Conservation (phyloP, 805 yeast genomes). For the Saccharomycopsis babjevae region DNA sequence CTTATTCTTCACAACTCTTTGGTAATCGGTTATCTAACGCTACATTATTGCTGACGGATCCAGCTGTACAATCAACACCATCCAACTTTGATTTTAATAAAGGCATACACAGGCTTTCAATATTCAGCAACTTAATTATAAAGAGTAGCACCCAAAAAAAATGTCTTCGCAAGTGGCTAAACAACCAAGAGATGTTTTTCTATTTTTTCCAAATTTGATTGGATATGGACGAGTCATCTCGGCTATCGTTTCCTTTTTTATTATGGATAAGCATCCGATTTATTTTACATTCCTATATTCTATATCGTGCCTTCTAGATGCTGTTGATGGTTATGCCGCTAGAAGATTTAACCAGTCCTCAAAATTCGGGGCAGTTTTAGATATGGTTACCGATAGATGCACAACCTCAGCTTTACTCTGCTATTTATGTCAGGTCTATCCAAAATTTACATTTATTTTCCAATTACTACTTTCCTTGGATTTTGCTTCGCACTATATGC, state of each 20-base stretch:
- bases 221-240: constrained; percentile 81
- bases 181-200: constrained; percentile 43
- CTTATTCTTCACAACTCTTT: neutral
- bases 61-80: neutral
- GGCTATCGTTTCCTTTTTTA: constrained; percentile 66
- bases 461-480: constrained; percentile 79
- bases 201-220: constrained; percentile 83
- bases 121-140: neutral
- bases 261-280: constrained; percentile 79
- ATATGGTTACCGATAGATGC: constrained; percentile 98
- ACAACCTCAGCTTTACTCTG: constrained; percentile 91
- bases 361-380: constrained; percentile 89
- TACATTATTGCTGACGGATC: neutral
- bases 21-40: neutral
- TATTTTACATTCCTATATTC: constrained; percentile 71
- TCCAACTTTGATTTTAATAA: neutral
- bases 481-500: constrained; percentile 93
- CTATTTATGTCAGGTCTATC: constrained; percentile 44
- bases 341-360: constrained; percentile 82
- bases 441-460: constrained; percentile 42
- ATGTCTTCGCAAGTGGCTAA: neutral
- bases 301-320: constrained; percentile 85
- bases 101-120: neutral
- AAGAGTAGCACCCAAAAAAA: neutral
- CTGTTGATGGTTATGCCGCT: constrained; percentile 94